phyloP scores from a whole-genome alignment of 345 rosid species.

The Gossypium longicalyx region DNA sequence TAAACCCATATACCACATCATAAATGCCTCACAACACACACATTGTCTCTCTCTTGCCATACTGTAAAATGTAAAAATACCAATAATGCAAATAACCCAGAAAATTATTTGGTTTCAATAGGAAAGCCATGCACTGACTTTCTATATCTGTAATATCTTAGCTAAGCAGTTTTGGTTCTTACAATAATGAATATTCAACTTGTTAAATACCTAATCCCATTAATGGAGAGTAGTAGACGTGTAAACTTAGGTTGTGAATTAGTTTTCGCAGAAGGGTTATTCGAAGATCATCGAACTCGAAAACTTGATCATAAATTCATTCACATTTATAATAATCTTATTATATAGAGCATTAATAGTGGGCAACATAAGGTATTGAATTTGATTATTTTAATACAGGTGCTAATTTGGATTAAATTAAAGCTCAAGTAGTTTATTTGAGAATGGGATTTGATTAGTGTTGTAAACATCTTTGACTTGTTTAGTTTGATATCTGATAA shows the following conservation, averaged over 20 bases:
- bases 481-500: no score
- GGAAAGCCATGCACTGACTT: background rate
- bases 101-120: background rate
- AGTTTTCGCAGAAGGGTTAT: background rate
- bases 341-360: no score
- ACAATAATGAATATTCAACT: background rate
- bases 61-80: background rate
- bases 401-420: no score
- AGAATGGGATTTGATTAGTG: no score
- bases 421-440: no score
- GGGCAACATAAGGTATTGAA: no score
- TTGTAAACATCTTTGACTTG: no score
- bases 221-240: background rate
- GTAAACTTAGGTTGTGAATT: background rate
- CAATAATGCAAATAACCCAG: background rate
- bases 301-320: no score
- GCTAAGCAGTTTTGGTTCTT: background rate
- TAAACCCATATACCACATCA: background rate
- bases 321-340: no score
- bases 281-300: no score
- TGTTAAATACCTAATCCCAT: background rate
- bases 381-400: no score
- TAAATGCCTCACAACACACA: conserved; percentile 10
- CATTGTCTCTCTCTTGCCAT: conserved; percentile 1
- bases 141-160: background rate